These are phyloP conservation scores for Cyberlindnera subsufficiens DNA, from an alignment of 805 yeast genomes.

Conservation along the genomic window DNA sequence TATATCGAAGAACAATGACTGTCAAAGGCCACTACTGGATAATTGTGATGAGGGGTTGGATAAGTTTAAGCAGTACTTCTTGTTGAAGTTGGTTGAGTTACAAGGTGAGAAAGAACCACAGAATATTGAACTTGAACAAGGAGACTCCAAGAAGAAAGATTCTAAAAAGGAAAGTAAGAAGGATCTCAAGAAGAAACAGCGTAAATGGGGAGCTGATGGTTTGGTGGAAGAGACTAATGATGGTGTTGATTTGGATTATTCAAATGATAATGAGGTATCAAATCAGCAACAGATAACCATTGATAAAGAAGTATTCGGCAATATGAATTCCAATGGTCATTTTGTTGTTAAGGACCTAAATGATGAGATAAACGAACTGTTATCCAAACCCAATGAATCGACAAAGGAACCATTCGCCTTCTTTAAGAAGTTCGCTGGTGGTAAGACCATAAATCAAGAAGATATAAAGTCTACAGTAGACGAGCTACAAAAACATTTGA, in stretches of 20 bases:
- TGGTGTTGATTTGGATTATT: constrained; percentile 49
- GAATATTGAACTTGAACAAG: constrained; percentile 1
- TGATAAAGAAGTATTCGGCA: constrained; percentile 32
- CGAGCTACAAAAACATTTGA: constrained; percentile 67
- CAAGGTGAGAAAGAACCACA: constrained; percentile 6
- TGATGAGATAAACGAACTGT: constrained; percentile 39
- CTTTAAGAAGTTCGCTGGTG: constrained; percentile 58
- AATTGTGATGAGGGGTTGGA: constrained; percentile 28
- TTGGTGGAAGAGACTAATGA: constrained; percentile 34
- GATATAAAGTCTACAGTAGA: constrained; percentile 63
- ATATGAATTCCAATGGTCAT: constrained; percentile 44
- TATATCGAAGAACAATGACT: constrained; percentile 21
- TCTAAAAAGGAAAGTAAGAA: constrained; percentile 1
- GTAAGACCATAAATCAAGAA: constrained; percentile 54
- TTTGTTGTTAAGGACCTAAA: constrained; percentile 62
- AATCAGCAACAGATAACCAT: constrained; percentile 11
- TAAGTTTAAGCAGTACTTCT: constrained; percentile 34
- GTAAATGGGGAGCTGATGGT: constrained; percentile 70
- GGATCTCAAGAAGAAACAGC: constrained; percentile 32
- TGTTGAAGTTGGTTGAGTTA: constrained; percentile 28
- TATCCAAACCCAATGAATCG: constrained; percentile 25
- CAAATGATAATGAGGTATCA: constrained; percentile 24
- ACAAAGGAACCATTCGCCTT: constrained; percentile 47
- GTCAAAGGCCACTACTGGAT: constrained; percentile 23
- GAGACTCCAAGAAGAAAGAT: constrained; percentile 11